Percentiles rank a stretch among this genome's conserved stretches.
phyloP scores from a whole-genome alignment of 2,329 filamentous ascomycete species.

The Neophaeococcomyces aloes region DNA sequence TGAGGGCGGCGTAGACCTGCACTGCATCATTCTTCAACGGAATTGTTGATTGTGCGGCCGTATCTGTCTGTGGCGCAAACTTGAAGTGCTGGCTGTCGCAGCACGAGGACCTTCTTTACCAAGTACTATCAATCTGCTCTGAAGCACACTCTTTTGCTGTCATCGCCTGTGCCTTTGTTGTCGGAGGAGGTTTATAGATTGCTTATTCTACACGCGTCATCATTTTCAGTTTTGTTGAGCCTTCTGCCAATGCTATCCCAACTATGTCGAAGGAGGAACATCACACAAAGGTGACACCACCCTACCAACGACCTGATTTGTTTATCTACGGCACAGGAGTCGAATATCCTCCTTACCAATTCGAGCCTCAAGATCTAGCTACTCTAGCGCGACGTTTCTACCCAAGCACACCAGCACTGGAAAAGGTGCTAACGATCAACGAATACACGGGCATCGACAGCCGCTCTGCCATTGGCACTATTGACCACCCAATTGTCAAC shows the following conservation, averaged over 20 bases:
- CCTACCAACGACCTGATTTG: conserved; percentile 38
- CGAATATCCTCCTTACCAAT: conserved; percentile 49
- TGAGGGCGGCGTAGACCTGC: too few relatives aligned
- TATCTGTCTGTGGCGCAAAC: conserved; percentile 4
- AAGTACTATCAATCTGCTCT: background rate
- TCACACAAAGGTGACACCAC: conserved; percentile 21
- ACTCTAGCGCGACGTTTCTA: conserved; percentile 48
- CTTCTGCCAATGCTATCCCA: conserved; percentile 4
- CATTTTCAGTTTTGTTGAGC: conserved; percentile 11
- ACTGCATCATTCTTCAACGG: background rate
- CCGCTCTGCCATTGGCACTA: conserved; percentile 51
- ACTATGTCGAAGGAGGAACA: conserved; percentile 23
- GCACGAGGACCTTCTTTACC: background rate
- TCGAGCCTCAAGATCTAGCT: conserved; percentile 43
- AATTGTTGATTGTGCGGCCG: background rate
- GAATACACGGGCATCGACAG: conserved; percentile 54
- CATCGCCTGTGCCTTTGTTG: background rate
- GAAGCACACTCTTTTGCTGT: background rate
- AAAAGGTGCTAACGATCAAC: conserved; percentile 54
- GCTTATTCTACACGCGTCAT: conserved; percentile 4
- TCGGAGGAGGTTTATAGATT: background rate
- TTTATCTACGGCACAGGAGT: conserved; percentile 50
- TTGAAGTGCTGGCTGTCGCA: background rate
- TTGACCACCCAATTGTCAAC: conserved; percentile 53
- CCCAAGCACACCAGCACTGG: conserved; percentile 49